Evolutionary conservation across 2,329 filamentous ascomycete genomes (phyloP), one percentile per base, ranked within the genome.

Genomic region (Graphilbum ipis-grandicollis): DNA sequence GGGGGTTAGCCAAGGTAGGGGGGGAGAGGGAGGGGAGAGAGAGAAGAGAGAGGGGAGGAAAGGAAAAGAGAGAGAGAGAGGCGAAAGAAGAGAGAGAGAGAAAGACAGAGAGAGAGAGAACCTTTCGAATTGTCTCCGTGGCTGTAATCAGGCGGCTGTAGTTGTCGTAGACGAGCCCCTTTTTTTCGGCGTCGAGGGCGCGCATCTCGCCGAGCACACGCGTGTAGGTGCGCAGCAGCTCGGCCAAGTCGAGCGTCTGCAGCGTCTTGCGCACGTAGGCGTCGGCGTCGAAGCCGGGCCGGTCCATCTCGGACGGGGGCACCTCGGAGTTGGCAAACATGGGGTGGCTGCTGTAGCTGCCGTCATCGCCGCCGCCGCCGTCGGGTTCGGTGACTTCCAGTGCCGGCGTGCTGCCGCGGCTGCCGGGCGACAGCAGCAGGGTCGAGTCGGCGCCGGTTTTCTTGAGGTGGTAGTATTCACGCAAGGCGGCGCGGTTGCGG

Each of bases 121-220:
- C 71, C 59, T 82, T 84, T 35, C 81, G 71, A 50, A 98, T 98
- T 3, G 88, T 96, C 56, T 93, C 88, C 10, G 92, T 94, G 1
- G 90, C 90, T n/a, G 79, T 73, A 46, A 98, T 94, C 46, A 98
- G 60, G 59, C 96, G 96, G 47, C 80, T 90, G 56, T 96, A 98
- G 53, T 98, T 98, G 55, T 98, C 88, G 55, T 98, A 98, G 5
- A 98, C 90, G 43, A 98, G 60, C 2, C 88, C 86, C 59, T 98
- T 98, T 56, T 90, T 80, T 65, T 98, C 90, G 19, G 88, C 88
- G 50, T 96, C 90, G 15, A 98, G 65, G 2, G 83, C 86, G 28
- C 85, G 64, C 34, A 93, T 88, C 58, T 96, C 88, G 46, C 74
- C 69, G 46, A 88, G 57, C 9, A 88, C 64, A 18, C 71, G 67